Evolutionary conservation across 2,329 filamentous ascomycete species (phyloP), one percentile per base, ranked within the genome.

Genomic region (Monascus ruber): DNA sequence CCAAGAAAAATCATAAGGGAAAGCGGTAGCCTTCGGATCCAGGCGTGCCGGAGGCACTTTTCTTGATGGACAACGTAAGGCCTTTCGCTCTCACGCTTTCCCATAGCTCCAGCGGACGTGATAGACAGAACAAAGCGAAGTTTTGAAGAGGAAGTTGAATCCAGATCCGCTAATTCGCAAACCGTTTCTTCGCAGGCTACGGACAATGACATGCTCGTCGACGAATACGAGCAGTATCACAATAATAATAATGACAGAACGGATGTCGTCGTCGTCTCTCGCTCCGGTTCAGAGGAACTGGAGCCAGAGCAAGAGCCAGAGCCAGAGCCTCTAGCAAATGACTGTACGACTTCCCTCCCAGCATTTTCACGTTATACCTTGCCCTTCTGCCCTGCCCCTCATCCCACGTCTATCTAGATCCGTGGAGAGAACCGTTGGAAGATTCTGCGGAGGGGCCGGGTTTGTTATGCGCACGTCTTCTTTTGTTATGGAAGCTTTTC

Each of bases 161-260:
- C 26, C 10, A 31, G 24, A 11, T 26, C 27, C 48, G 53, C 60
- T 62, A 46, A 59, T 50, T 43, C 57, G 39, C 42, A 45, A 33
- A 46, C 45, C 43, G 42, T 40, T 37, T 42, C 47, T 41, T 40
- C 34, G 41, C 57, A 78, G 74, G 65, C 76, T 54, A 51, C 60
- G 48, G 73, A 72, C 50, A 74, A 69, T 62, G 76, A 79, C 52
- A 78, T 79, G 73, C 66, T 79, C 58, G 69, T 79, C 51, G 75
- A 79, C 52, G 64, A 67, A 44, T 66, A 68, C 47, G 68, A 69
- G 39, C 65, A 73, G 46, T 76, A 76, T 54, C 75, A 71, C 56
- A 73, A 79, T 63, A 74, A 79, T 55, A 74, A 71, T 57, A 73
- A 79, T 63, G 75, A 79, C 55, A 74, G 76, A 58, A 70, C 71